Evolutionary conservation across 225 moss, liverwort and hornwort genomes (phyloP), one percentile per base, ranked within the genome.

Genomic region (Rhytidiadelphus loreus): DNA sequence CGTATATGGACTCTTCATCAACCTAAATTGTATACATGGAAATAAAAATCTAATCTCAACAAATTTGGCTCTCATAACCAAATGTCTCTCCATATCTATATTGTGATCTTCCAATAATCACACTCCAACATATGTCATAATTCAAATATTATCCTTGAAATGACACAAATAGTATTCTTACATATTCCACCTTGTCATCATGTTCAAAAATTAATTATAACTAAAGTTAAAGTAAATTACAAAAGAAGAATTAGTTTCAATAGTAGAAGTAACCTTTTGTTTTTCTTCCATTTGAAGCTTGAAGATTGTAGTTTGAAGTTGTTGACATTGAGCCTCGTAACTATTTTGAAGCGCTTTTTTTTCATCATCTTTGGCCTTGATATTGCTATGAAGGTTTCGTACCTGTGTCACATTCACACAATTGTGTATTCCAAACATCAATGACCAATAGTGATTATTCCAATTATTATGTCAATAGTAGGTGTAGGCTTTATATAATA

Each of bases 251-350:
- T 29, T 0, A 39, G 0, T 48, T 64, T 66, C 7, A 65, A 6
- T 5, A 46, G 46, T 69, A 1, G 52, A 12, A 52, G 17, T 13
- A 30, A 92, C 92, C 91, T 93, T 92, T 46, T 92, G 86, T 43
- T 91, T 92, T 80, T 88, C 89, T 48, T 92, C 91, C 82, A 93
- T 92, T 85, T 90, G 92, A 73, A 91, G 90, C 48, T 88, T 93
- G 19, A 92, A 92, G 37, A 91, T 87, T 41, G 78, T 87, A n/a
- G 92, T 89, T 87, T 92, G 91, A 80, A 93, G 85, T 64, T 90
- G 80, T 35, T 92, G 88, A 37, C 82, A 92, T 87, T 93, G 90
- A 48, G 80, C 46, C 13, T 93, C 90, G 37, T 90, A 91, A n/a
- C 19, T 84, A 46, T 82, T 83, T 3, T 87, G 89, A 19, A 91